Percentiles rank a stretch among this genome's conserved stretches.
phyloP scores from a whole-genome alignment of 441 rosid genomes.

The Populus trichocarpa region DNA sequence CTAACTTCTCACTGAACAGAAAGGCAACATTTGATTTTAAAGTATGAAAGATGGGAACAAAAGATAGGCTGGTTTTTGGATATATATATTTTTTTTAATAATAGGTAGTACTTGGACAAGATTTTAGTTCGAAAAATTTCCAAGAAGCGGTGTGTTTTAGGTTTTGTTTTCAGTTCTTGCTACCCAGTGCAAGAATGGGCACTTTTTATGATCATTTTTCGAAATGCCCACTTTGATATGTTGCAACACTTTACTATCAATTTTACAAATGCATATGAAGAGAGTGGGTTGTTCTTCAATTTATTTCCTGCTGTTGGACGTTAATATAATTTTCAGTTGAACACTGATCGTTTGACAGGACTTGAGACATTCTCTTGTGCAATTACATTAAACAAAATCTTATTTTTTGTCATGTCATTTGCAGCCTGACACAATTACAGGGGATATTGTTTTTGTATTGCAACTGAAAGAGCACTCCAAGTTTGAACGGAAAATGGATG shows the following conservation, averaged over 20 bases:
- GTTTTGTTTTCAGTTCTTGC: not conserved
- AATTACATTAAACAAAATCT: not conserved
- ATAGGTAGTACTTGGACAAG: not conserved
- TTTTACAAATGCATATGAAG: not conserved
- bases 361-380: not conserved
- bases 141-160: not conserved
- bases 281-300: not conserved
- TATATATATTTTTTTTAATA: too few relatives aligned
- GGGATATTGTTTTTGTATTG: slow-evolving; percentile 75
- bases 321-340: not conserved
- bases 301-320: not conserved
- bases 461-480: slow-evolving; percentile 77
- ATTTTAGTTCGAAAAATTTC: too few relatives aligned
- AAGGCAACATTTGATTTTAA: not conserved
- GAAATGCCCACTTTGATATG: not conserved
- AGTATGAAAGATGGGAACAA: not conserved
- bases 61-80: not conserved
- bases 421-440: slow-evolving; percentile 82
- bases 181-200: not conserved
- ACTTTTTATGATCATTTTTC: not conserved
- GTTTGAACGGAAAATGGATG: slow-evolving; percentile 66
- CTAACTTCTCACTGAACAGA: not conserved
- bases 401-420: slow-evolving; percentile 4
- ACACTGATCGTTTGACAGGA: not conserved
- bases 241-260: not conserved